phyloP scores from a whole-genome alignment of 371 early-diverging fungal species.

The Chytridiales sp. region DNA sequence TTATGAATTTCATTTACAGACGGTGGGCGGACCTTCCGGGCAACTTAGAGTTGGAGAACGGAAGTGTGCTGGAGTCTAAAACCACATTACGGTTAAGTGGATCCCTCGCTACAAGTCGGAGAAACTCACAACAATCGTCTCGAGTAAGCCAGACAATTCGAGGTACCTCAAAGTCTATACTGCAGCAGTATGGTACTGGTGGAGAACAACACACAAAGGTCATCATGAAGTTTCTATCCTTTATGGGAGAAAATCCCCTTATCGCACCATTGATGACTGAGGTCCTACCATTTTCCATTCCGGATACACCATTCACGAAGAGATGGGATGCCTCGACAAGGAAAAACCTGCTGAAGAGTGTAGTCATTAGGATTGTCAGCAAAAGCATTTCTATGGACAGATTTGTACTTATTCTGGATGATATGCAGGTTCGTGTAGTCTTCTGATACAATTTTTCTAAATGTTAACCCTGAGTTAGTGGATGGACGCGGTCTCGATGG shows the following conservation, averaged over 20 bases:
- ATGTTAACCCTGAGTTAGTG: no score
- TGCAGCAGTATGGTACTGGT: neutral
- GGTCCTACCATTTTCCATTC: neutral
- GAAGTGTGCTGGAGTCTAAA: neutral
- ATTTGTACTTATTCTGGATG: slow-evolving; percentile 8
- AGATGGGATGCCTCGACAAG: slow-evolving; percentile 8
- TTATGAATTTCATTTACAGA: neutral
- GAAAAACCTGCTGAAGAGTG: neutral
- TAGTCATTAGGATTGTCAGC: slow-evolving; percentile 4
- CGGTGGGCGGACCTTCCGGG: neutral
- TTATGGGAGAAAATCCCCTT: neutral
- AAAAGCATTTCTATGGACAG: neutral
- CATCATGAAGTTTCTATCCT: neutral
- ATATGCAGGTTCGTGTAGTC: slow-evolving; percentile 9
- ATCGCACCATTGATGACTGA: slow-evolving; percentile 4
- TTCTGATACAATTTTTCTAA: no score
- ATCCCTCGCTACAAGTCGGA: neutral
- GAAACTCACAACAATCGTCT: no score
- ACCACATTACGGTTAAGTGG: neutral
- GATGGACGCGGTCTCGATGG: slow-evolving; percentile 7
- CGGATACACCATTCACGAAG: neutral
- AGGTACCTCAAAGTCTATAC: no score
- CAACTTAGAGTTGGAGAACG: neutral
- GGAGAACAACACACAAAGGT: neutral
- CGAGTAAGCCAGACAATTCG: no score